Evolutionary conservation across 345 rosid genomes (phyloP).

Genomic region (Euphorbia pulcherrima): DNA sequence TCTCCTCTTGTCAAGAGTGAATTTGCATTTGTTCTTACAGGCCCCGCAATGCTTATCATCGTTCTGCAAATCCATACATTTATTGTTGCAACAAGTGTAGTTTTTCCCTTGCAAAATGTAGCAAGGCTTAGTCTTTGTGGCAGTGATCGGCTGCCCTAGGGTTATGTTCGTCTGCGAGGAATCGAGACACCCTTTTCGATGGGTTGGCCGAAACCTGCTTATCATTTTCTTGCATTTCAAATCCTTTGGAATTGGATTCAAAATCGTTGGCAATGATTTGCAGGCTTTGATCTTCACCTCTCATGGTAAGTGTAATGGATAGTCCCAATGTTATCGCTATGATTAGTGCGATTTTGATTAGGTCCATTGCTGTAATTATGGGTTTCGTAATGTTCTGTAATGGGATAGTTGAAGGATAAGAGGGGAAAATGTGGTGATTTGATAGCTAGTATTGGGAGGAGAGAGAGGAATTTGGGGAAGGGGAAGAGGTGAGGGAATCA

Average conservation of each 20-base stretch:
- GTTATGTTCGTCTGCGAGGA: conserved; percentile 47
- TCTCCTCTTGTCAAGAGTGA: conserved; percentile 64
- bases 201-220: conserved; percentile 5
- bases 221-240: background rate
- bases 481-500: conserved; percentile 20
- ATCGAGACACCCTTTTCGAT: conserved; percentile 48
- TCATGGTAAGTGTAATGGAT: conserved; percentile 36
- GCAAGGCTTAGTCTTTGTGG: conserved; percentile 42
- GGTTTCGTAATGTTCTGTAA: background rate
- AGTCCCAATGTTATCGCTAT: conserved; percentile 45
- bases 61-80: conserved; percentile 47
- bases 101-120: conserved; percentile 21
- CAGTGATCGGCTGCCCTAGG: conserved; percentile 73
- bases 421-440: background rate
- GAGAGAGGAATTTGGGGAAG: conserved; percentile 10
- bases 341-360: conserved; percentile 35
- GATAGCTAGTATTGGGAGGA: background rate
- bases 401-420: conserved; percentile 8
- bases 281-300: conserved; percentile 21
- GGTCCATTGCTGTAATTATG: conserved; percentile 32
- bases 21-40: conserved; percentile 65
- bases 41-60: conserved; percentile 65
- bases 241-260: background rate
- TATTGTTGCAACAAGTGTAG: conserved; percentile 71
- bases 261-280: background rate